phyloP scores from a whole-genome alignment of 2,329 filamentous ascomycete species.

The Ilyonectria sp. region DNA sequence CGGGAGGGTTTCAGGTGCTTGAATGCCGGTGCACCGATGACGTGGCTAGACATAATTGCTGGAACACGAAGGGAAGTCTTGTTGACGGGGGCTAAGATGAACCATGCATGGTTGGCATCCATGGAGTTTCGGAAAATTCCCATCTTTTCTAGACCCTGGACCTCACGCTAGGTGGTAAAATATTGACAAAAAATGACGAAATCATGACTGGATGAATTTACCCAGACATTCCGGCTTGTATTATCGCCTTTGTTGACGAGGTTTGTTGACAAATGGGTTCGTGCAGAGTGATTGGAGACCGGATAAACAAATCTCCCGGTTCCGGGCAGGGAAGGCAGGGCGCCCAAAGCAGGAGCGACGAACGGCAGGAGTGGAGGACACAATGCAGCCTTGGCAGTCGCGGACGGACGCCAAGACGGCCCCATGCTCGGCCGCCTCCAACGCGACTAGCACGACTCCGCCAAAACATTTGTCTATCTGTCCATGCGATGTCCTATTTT shows the following conservation, averaged over 20 bases:
- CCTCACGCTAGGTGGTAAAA: too few species aligned
- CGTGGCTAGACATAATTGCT: too few species aligned
- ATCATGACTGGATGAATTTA: background rate
- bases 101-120: too few species aligned
- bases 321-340: conserved; percentile 2
- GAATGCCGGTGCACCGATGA: too few species aligned
- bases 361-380: conserved; percentile 21
- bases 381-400: background rate
- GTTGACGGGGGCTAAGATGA: too few species aligned
- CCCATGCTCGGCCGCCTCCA: conserved; percentile 15
- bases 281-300: background rate
- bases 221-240: background rate
- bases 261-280: background rate
- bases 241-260: background rate
- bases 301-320: background rate
- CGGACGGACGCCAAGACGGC: conserved; percentile 14
- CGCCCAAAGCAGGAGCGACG: conserved; percentile 2
- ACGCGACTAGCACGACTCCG: conserved; percentile 23
- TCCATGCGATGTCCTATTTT: conserved; percentile 20
- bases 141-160: too few species aligned
- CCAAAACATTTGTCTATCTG: conserved; percentile 27
- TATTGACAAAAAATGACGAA: too few species aligned
- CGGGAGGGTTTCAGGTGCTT: too few species aligned
- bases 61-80: too few species aligned
- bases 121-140: too few species aligned